Evolutionary conservation across 1,139 yeast species (phyloP).

Genomic region (Spencermartinsiella ligniputridi): DNA sequence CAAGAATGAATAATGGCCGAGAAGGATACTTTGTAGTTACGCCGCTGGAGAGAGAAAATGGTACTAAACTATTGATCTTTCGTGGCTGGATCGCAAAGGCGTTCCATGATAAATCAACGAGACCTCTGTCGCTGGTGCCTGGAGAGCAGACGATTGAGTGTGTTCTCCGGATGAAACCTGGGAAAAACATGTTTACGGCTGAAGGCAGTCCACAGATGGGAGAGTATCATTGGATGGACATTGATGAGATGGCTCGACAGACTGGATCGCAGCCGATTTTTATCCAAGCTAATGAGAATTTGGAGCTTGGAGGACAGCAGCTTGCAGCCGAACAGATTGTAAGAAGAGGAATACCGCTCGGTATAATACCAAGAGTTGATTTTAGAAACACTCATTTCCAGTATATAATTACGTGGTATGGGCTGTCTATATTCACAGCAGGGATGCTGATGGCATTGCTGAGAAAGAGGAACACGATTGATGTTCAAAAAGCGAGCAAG

Average conservation of each 20-base stretch:
- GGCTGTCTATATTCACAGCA: conserved; percentile 66
- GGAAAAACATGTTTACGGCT: conserved; percentile 66
- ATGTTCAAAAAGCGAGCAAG: conserved; percentile 13
- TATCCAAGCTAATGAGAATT: conserved; percentile 56
- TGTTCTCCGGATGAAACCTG: conserved; percentile 67
- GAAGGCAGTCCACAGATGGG: conserved; percentile 69
- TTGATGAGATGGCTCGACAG: conserved; percentile 70
- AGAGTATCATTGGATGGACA: conserved; percentile 60
- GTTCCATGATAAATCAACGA: conserved; percentile 57
- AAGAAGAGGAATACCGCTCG: conserved; percentile 86
- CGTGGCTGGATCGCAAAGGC: conserved; percentile 91
- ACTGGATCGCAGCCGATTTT: conserved; percentile 69
- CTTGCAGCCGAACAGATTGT: conserved; percentile 34
- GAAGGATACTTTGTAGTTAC: conserved; percentile 78
- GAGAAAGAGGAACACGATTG: conserved; percentile 19
- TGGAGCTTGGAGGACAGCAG: conserved; percentile 24
- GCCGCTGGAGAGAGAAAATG: conserved; percentile 73
- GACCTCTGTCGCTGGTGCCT: conserved; percentile 65
- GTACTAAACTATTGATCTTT: conserved; percentile 69
- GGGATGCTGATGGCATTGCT: conserved; percentile 58
- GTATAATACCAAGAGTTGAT: conserved; percentile 71
- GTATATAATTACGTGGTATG: conserved; percentile 93
- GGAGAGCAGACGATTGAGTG: conserved; percentile 75
- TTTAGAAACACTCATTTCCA: conserved; percentile 88
- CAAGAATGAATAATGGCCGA: conserved; percentile 69